Evolutionary conservation across 108 stramenopile species (phyloP).

Genomic region (Cyclostephanos tholiformis): DNA sequence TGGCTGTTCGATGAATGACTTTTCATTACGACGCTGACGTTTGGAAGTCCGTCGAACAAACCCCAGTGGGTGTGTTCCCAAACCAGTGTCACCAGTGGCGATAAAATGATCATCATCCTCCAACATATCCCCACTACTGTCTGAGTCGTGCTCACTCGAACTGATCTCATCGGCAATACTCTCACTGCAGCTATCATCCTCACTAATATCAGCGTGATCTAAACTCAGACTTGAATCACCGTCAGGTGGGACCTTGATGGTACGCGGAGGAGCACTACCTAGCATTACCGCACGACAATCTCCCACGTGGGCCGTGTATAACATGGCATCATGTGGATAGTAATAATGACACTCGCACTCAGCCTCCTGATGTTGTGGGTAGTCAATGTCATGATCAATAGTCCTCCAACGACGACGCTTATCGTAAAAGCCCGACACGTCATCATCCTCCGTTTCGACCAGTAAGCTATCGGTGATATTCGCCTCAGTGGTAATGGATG

Average conservation of each 20-base stretch:
- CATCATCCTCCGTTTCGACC: slow-evolving; percentile 77
- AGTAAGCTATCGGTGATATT: slow-evolving; percentile 61
- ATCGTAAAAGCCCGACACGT: slow-evolving; percentile 52
- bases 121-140: slow-evolving; percentile 72
- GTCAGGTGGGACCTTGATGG: slow-evolving; percentile 72
- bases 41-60: slow-evolving; percentile 31
- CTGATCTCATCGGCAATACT: slow-evolving; percentile 80
- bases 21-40: slow-evolving; percentile 30
- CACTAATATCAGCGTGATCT: slow-evolving; percentile 58
- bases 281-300: slow-evolving; percentile 88
- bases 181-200: slow-evolving; percentile 74
- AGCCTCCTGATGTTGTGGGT: slow-evolving; percentile 45
- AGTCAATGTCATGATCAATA: slow-evolving; percentile 38
- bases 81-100: slow-evolving; percentile 18
- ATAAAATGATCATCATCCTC: slow-evolving; percentile 37
- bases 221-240: slow-evolving; percentile 44
- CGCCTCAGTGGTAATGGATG: slow-evolving; percentile 64
- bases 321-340: slow-evolving; percentile 74
- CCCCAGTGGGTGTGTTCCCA: slow-evolving; percentile 19
- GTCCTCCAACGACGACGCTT: slow-evolving; percentile 34
- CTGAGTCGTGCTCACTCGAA: slow-evolving; percentile 79
- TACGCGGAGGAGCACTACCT: slow-evolving; percentile 74
- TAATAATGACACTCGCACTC: slow-evolving; percentile 79
- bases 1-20: slow-evolving; percentile 37
- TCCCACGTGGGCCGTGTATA: slow-evolving; percentile 86